Evolutionary conservation across 2,329 filamentous ascomycete species (phyloP).

Genomic region (Xylaria sp.): DNA sequence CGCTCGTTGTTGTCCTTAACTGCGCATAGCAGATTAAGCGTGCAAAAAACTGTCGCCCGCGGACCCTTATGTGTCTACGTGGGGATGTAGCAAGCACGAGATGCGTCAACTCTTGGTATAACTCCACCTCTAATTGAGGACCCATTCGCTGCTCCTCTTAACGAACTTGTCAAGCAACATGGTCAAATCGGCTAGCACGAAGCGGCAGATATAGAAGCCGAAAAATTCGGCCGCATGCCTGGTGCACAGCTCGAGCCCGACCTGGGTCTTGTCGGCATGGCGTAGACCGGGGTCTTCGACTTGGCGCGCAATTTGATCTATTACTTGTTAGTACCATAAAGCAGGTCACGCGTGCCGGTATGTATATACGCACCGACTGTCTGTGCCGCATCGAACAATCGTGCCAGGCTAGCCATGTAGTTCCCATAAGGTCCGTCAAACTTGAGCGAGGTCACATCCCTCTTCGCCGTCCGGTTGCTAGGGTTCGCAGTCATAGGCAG

Average conservation of each 20-base stretch:
- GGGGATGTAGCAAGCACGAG: too few relatives aligned
- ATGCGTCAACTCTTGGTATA: too few relatives aligned
- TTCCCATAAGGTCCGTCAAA: constrained; percentile 84
- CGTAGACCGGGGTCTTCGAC: constrained; percentile 93
- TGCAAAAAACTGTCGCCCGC: too few relatives aligned
- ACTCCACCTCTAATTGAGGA: constrained; percentile 43
- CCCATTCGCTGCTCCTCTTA: constrained; percentile 96
- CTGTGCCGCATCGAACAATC: constrained; percentile 91
- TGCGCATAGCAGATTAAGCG: too few relatives aligned
- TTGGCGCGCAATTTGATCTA: constrained; percentile 94
- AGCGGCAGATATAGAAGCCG: constrained; percentile 93
- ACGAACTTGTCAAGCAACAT: constrained; percentile 94
- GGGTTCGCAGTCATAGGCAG: constrained; percentile 75
- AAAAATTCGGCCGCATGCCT: constrained; percentile 97
- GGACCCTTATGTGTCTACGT: too few relatives aligned
- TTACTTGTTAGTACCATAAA: constrained; percentile 29
- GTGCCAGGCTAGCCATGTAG: constrained; percentile 90
- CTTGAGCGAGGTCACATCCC: constrained; percentile 67
- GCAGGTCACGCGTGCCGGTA: not conserved
- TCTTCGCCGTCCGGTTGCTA: constrained; percentile 69
- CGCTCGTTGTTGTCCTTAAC: too few relatives aligned
- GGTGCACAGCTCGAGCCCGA: constrained; percentile 90
- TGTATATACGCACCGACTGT: constrained; percentile 71
- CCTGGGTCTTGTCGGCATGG: constrained; percentile 90
- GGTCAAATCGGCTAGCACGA: constrained; percentile 83